Evolutionary conservation across 306 rosid genomes (phyloP).

Genomic region (Lathyrus tuberosus): DNA sequence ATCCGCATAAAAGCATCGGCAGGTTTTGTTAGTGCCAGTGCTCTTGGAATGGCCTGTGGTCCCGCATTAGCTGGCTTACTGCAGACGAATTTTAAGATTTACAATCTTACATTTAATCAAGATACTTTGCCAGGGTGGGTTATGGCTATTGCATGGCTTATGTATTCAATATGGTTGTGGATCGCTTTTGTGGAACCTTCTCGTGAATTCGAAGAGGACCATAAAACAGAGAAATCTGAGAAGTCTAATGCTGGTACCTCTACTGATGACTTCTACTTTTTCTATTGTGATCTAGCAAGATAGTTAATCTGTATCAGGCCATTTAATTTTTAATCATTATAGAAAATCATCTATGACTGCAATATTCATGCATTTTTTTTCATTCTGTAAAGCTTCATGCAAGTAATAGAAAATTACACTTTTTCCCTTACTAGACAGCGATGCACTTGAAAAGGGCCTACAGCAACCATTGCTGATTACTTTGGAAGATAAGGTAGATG

Average conservation of each 20-base stretch:
- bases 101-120: constrained; percentile 81
- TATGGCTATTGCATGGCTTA: constrained; percentile 88
- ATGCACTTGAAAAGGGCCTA: constrained; percentile 71
- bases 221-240: constrained; percentile 17
- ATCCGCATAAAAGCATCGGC: constrained; percentile 98
- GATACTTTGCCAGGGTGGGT: constrained; percentile 97
- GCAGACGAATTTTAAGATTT: constrained; percentile 79
- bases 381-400: constrained; percentile 33
- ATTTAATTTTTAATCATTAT: constrained; percentile 20
- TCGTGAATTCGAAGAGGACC: constrained; percentile 55
- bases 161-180: constrained; percentile 81
- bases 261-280: constrained; percentile 5
- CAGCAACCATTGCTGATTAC: constrained; percentile 67
- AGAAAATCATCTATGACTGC: constrained; percentile 5
- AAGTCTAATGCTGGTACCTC: constrained; percentile 71
- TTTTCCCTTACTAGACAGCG: constrained; percentile 40
- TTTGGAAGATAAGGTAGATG: constrained; percentile 63
- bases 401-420: constrained; percentile 43
- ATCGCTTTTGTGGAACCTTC: constrained; percentile 84
- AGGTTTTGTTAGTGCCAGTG: constrained; percentile 97
- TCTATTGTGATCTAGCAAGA: constrained; percentile 18
- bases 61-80: constrained; percentile 96
- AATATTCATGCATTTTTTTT: background rate
- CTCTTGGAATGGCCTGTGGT: constrained; percentile 99
- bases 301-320: constrained; percentile 1